phyloP scores from a whole-genome alignment of 768 basidiomycete genomes.

The Rubroboletus pulcherrimus region DNA sequence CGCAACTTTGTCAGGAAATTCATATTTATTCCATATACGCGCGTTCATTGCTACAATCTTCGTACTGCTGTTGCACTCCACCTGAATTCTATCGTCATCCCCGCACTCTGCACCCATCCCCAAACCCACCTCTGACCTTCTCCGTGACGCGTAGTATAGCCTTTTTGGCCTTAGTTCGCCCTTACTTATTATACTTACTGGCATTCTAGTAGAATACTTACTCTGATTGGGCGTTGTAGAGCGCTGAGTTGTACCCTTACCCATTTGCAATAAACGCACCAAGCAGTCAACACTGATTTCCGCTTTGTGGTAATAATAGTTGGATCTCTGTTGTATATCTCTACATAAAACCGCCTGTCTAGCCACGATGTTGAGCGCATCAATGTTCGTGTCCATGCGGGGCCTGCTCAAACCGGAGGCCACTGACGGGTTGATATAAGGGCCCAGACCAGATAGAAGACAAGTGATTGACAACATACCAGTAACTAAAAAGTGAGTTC shows the following conservation, averaged over 20 bases:
- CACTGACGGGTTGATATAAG: conserved; percentile 44
- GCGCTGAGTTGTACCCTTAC: conserved; percentile 32
- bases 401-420: conserved; percentile 85
- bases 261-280: conserved; percentile 24
- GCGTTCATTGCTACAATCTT: conserved; percentile 31
- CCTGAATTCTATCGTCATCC: conserved; percentile 22
- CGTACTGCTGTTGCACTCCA: conserved; percentile 24
- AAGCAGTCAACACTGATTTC: conserved; percentile 12
- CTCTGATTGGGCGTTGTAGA: conserved; percentile 29
- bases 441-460: not conserved
- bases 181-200: conserved; percentile 30
- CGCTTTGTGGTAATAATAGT: conserved; percentile 6
- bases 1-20: conserved; percentile 19
- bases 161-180: conserved; percentile 16
- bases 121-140: conserved; percentile 9
- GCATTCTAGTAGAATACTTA: conserved; percentile 34
- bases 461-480: conserved; percentile 33
- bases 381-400: conserved; percentile 56
- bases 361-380: not conserved
- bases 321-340: conserved; percentile 9
- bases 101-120: conserved; percentile 16
- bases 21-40: conserved; percentile 25
- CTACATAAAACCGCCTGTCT: conserved; percentile 6
- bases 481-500: conserved; percentile 39
- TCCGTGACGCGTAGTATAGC: conserved; percentile 15